Base-by-base conservation (phyloP, 2,329 filamentous ascomycete species). In the Sporothrix pallida region DNA sequence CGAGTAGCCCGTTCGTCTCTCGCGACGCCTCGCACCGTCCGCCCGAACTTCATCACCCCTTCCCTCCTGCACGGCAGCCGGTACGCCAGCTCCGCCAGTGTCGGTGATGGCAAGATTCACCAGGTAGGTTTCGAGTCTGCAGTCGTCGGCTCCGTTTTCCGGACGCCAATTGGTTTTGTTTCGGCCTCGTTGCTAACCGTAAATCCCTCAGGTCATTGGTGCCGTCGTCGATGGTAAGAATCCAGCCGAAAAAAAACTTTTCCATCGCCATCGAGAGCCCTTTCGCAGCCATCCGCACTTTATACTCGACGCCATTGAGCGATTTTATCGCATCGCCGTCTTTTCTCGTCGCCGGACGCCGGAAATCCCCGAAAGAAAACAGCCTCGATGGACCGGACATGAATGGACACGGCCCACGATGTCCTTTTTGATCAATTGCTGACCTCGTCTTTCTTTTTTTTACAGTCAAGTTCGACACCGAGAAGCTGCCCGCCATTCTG, bases 191-290 rank as follows among this genome's bases (percentile, higher is more conserved):
- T 70, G 62, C 71, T 70, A 69, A 75, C 74, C 26, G 52, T 54
- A 84, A 77, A 73, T 82, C 86, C 89, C 76, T 83, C 87, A 94
- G 87, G 95, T 98, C 85, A 98, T 98, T 87, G 95, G 96, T 93
- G 95, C 96, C 88, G 95, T 98, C 84, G 96, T 98, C 81, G 96
- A 98, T 87, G 94, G 94, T 97, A 88, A 87, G 93, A 52, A 31
- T 23, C 23, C 70, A 13, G 89, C 48, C 48, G 20, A 60, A 31
- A 42, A 60, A 37, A 37, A 37, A 20, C 42, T 31, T 37, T 58
- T 46, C 17, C 48, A 72, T 52, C 58, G 26, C 44, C 42, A 44
- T 42, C n/a, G n/a, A 20, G 63, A n/a, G n/a, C 52, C 54, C 13
- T 37, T 7, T 37, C 31, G n/a, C 31, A 23, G 23, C 23, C 44